Percentiles rank a stretch among this genome's conserved stretches.
These are phyloP conservation scores for Starmerella sp. DNA, from an alignment of 805 yeast species.

Conservation along the genomic window DNA sequence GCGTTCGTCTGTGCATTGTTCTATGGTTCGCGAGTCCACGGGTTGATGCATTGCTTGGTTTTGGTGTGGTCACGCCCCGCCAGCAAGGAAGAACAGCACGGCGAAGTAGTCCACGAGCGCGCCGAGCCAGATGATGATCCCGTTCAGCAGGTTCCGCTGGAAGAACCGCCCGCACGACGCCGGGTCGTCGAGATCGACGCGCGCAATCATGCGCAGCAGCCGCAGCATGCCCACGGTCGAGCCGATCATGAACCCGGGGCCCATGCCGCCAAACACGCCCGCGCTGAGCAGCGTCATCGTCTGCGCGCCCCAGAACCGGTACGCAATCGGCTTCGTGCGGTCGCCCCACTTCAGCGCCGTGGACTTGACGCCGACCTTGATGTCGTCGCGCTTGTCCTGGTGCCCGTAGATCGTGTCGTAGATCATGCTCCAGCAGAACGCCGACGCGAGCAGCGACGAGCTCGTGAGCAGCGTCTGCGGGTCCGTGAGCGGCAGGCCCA, in stretches of 20 bases:
- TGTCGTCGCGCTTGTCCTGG: slow-evolving; percentile 84
- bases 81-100: slow-evolving; percentile 3
- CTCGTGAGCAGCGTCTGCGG: slow-evolving; percentile 42
- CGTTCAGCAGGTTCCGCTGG: slow-evolving; percentile 60
- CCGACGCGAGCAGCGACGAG: slow-evolving; percentile 56
- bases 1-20: not conserved
- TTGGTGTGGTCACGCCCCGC: not conserved
- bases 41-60: not conserved
- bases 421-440: slow-evolving; percentile 85
- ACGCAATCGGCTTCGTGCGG: slow-evolving; percentile 57
- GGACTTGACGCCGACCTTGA: slow-evolving; percentile 83
- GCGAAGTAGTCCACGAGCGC: slow-evolving; percentile 31
- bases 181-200: slow-evolving; percentile 72
- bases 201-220: slow-evolving; percentile 52
- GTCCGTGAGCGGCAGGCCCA: slow-evolving; percentile 68
- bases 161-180: slow-evolving; percentile 74
- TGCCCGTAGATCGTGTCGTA: slow-evolving; percentile 97
- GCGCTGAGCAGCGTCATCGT: slow-evolving; percentile 51
- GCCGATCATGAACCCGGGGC: slow-evolving; percentile 68
- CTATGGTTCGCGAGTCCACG: not conserved
- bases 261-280: slow-evolving; percentile 68
- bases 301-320: slow-evolving; percentile 57
- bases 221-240: slow-evolving; percentile 59
- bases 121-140: slow-evolving; percentile 31
- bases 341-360: slow-evolving; percentile 94